Conservation (phyloP, 2,329 filamentous ascomycete genomes). For the Exophiala mesophila region DNA sequence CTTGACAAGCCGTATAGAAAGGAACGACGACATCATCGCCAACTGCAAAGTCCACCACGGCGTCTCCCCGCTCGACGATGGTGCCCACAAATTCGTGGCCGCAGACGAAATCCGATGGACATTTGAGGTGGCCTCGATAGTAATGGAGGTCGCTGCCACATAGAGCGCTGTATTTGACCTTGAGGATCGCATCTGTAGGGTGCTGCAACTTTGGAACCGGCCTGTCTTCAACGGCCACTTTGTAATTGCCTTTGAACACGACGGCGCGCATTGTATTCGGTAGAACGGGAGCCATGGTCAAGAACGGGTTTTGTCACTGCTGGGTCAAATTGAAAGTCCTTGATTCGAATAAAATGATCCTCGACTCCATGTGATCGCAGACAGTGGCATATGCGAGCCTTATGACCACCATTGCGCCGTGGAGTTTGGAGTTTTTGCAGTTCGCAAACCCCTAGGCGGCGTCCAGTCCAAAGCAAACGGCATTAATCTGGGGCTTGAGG, state of each 20-base stretch:
- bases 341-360: no score
- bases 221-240: slow-evolving; percentile 37
- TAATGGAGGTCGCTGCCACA: slow-evolving; percentile 39
- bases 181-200: slow-evolving; percentile 48
- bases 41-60: slow-evolving; percentile 42
- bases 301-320: no score
- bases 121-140: slow-evolving; percentile 42
- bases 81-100: slow-evolving; percentile 52
- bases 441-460: no score
- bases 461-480: no score
- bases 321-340: no score
- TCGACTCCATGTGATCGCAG: no score
- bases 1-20: slow-evolving; percentile 50
- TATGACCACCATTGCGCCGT: no score
- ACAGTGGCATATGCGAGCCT: no score
- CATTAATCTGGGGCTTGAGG: no score
- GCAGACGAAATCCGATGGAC: neutral
- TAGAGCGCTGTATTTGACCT: slow-evolving; percentile 18
- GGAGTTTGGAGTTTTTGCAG: no score
- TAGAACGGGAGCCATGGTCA: no score
- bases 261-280: slow-evolving; percentile 12
- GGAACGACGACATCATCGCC: slow-evolving; percentile 50
- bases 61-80: slow-evolving; percentile 40
- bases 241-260: slow-evolving; percentile 10
- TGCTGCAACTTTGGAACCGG: slow-evolving; percentile 37